Conservation (phyloP, 768 basidiomycete genomes). For the Pulveroboletus frians region DNA sequence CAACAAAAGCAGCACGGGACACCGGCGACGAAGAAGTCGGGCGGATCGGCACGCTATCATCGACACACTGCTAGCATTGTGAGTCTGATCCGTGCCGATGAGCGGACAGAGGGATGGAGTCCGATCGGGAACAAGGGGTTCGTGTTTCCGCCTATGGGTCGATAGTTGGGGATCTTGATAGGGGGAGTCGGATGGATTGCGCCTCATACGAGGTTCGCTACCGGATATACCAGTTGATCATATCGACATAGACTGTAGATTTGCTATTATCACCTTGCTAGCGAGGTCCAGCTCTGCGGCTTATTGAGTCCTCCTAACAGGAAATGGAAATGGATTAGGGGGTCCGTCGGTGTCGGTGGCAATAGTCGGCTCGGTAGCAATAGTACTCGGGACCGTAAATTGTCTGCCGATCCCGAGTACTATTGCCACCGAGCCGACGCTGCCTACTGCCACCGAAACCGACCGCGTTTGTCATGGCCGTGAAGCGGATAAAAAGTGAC, state of each 20-base stretch:
- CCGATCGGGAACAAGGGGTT: constrained; percentile 56
- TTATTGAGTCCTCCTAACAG: no score
- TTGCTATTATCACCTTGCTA: no score
- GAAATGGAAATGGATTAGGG: no score
- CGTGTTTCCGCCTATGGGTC: constrained; percentile 39
- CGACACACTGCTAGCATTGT: constrained; percentile 82
- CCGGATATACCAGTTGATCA: constrained; percentile 2
- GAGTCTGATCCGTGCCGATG: constrained; percentile 72
- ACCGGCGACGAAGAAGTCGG: constrained; percentile 15
- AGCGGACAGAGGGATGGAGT: constrained; percentile 78
- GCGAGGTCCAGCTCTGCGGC: no score
- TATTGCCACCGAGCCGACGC: no score
- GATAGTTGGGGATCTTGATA: constrained; percentile 8
- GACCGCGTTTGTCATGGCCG: no score
- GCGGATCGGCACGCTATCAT: constrained; percentile 40
- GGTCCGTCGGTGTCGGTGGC: no score
- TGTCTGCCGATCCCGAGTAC: no score
- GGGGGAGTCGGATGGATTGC: neutral
- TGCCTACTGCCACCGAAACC: no score
- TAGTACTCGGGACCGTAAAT: no score
- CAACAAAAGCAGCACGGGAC: neutral
- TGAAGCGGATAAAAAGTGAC: no score
- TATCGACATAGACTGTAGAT: neutral
- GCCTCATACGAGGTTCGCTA: neutral
- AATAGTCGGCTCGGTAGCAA: no score